Evolutionary conservation across 129 eudicot genomes (phyloP).

Genomic region (Helianthus tuberosus): DNA sequence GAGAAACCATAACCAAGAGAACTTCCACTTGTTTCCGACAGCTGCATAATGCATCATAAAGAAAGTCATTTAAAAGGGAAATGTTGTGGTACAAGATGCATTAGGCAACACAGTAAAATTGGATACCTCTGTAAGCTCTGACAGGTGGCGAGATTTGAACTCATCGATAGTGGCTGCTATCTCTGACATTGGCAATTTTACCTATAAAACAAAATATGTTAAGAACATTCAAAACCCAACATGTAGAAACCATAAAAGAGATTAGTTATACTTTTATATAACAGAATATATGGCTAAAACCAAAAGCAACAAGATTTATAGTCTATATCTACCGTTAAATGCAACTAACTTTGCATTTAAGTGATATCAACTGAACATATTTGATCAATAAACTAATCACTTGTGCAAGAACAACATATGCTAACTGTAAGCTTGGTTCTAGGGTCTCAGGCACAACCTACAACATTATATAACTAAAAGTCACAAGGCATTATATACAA

Average conservation of each 20-base stretch:
- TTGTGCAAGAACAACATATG: constrained; percentile 98
- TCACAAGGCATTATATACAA: constrained; percentile 1
- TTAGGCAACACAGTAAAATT: background rate
- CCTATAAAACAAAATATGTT: no score
- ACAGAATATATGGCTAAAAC: background rate
- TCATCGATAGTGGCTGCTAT: constrained; percentile 93
- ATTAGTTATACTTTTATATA: background rate
- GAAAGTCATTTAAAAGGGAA: background rate
- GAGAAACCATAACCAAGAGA: constrained; percentile 92
- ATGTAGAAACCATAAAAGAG: constrained; percentile 12
- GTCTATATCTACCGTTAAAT: constrained; percentile 1
- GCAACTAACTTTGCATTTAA: background rate
- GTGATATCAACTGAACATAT: background rate
- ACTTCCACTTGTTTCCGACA: constrained; percentile 86
- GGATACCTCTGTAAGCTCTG: constrained; percentile 94
- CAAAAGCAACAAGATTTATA: background rate
- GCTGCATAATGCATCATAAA: constrained; percentile 51
- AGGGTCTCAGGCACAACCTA: constrained; percentile 99
- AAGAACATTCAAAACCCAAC: constrained; percentile 13
- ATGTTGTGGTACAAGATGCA: background rate
- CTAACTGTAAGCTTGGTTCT: constrained; percentile 97
- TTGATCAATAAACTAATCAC: constrained; percentile 34
- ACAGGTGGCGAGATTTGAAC: constrained; percentile 92
- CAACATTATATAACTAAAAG: constrained; percentile 17
- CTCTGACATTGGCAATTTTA: constrained; percentile 91